Evolutionary conservation across 2,329 filamentous ascomycete genomes (phyloP), one percentile per base, ranked within the genome.

Genomic region (Uncinocarpus reesii): DNA sequence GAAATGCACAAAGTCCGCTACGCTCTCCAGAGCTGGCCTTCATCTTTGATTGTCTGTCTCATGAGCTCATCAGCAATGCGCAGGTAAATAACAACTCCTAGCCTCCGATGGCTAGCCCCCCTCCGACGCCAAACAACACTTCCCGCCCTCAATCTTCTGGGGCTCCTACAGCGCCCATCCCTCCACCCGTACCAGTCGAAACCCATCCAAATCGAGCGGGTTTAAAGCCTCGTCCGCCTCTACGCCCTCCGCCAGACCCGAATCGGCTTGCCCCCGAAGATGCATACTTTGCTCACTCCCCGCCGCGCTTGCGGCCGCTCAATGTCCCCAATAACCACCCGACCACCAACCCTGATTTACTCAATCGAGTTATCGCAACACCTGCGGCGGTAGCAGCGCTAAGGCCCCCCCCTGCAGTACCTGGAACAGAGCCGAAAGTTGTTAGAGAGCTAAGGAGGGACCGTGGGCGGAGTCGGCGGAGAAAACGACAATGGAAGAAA

Each of bases 401-500:
- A 50, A 62, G 67, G 51, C 62, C 67, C 29, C 65, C 62, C 42
- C 65, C 64, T 31, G 66, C 65, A 20, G 63, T 67, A 11, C 63
- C 64, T 18, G 62, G 62, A n/a, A 56, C 58, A 23, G 62, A 63
- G 44, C 52, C 60, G 18, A 56, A 56, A 43, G 58, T 59, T 18
- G 42, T 51, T 40, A 63, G 67, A 59, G 57, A 73, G 71, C 56
- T 71, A 49, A 70, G 75, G 24, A 73, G 73, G 55, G 61, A 72
- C 38, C 69, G 76, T 48, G 76, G 76, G 35, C 74, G 80, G 15
- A 84, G 79, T 55, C 71, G 79, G 42, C 85, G 81, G 56, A 75
- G 84, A 40, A 74, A 80, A 58, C 75, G 82, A 55, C 79, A 79
- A 8, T 96, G 90, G 86, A 94, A 93, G 75, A 96, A 96, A 71